Conservation (phyloP, 306 rosid genomes). For the Sicyos edulis region DNA sequence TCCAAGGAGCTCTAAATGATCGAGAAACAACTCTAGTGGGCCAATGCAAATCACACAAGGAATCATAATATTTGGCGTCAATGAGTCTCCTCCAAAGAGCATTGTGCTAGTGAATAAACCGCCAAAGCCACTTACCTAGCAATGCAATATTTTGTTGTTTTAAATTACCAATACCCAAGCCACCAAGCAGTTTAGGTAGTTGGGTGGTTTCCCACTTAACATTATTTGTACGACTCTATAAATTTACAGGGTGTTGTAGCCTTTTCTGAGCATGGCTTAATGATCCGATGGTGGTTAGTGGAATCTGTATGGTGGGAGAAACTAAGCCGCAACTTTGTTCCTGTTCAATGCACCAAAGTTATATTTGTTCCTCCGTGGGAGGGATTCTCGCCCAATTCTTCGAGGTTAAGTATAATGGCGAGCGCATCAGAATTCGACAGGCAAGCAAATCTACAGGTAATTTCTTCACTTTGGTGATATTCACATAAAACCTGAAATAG, state of each 20-base stretch:
- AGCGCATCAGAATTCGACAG: slow-evolving; percentile 51
- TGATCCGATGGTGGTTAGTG: slow-evolving; percentile 98
- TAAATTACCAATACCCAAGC: too few relatives aligned
- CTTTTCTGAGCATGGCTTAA: slow-evolving; percentile 84
- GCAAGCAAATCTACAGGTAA: slow-evolving; percentile 50
- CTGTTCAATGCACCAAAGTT: slow-evolving; percentile 88
- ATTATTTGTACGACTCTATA: not conserved
- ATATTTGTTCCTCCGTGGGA: slow-evolving; percentile 98
- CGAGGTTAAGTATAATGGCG: slow-evolving; percentile 89
- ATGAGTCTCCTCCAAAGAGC: too few relatives aligned
- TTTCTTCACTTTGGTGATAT: slow-evolving; percentile 8
- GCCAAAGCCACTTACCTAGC: too few relatives aligned
- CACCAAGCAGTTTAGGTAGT: too few relatives aligned
- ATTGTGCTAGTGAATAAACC: too few relatives aligned
- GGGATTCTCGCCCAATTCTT: slow-evolving; percentile 94
- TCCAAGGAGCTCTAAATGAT: too few relatives aligned
- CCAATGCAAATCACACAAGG: too few relatives aligned
- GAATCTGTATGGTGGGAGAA: slow-evolving; percentile 99
- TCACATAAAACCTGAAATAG: not conserved
- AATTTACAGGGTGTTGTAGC: slow-evolving; percentile 79
- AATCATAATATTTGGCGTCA: too few relatives aligned
- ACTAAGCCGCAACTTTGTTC: slow-evolving; percentile 70
- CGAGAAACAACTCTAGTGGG: too few relatives aligned
- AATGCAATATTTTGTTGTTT: too few relatives aligned
- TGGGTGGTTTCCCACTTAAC: too few relatives aligned